Conservation (phyloP, 2,329 filamentous ascomycete genomes). For the Chrysosporium keratinophilum region DNA sequence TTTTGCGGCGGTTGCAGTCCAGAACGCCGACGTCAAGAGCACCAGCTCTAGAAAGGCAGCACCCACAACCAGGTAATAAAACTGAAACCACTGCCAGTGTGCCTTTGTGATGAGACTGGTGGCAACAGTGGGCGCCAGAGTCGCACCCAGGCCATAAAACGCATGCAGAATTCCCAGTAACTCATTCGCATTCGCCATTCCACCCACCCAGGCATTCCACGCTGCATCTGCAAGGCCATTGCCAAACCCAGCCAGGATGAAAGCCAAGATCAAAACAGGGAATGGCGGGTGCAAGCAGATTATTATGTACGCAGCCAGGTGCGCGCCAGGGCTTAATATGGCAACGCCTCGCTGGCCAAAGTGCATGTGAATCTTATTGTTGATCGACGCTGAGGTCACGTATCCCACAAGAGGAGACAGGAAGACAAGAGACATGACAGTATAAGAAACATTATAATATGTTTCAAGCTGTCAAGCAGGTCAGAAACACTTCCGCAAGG, state of each 20-base stretch:
- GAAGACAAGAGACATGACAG: slow-evolving; percentile 40
- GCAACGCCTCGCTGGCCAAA: slow-evolving; percentile 63
- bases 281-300: slow-evolving; percentile 60
- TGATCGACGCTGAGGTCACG: slow-evolving; percentile 35
- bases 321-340: slow-evolving; percentile 50
- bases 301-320: slow-evolving; percentile 55
- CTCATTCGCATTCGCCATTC: slow-evolving; percentile 61
- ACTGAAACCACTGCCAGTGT: slow-evolving; percentile 55
- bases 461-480: slow-evolving; percentile 32
- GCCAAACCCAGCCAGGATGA: slow-evolving; percentile 57
- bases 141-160: slow-evolving; percentile 58
- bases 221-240: slow-evolving; percentile 51
- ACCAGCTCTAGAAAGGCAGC: slow-evolving; percentile 47
- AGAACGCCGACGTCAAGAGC: slow-evolving; percentile 48
- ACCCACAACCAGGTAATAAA: slow-evolving; percentile 61
- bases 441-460: slow-evolving; percentile 38
- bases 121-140: slow-evolving; percentile 58
- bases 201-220: slow-evolving; percentile 53
- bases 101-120: slow-evolving; percentile 60
- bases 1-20: slow-evolving; percentile 46
- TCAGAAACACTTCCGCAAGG: background rate
- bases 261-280: slow-evolving; percentile 53
- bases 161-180: slow-evolving; percentile 60
- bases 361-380: slow-evolving; percentile 34
- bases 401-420: slow-evolving; percentile 40